A percentile compares a stretch with the other conserved stretches of the same genome.
phyloP scores from a whole-genome alignment of 2,329 filamentous ascomycete genomes.

The Penicillium sp. region DNA sequence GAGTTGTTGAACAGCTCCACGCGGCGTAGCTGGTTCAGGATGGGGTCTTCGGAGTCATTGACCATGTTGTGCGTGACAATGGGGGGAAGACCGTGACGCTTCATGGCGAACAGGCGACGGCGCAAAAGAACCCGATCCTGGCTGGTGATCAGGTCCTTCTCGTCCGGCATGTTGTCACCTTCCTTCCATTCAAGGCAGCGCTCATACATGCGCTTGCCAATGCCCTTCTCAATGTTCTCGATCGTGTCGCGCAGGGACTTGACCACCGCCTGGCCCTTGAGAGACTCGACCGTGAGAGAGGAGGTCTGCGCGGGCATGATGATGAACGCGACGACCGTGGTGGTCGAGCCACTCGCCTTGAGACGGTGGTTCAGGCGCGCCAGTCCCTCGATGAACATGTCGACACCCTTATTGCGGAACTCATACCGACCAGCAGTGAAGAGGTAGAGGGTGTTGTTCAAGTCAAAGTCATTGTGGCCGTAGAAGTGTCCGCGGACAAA shows the following conservation, averaged over 20 bases:
- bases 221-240: constrained; percentile 84
- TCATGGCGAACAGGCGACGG: constrained; percentile 92
- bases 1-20: constrained; percentile 97
- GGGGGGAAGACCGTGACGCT: constrained; percentile 79
- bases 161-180: constrained; percentile 85
- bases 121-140: constrained; percentile 90
- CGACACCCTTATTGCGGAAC: constrained; percentile 96
- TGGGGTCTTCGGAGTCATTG: constrained; percentile 87
- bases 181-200: constrained; percentile 93
- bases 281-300: constrained; percentile 86
- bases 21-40: constrained; percentile 89
- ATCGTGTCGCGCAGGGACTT: constrained; percentile 93
- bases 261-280: constrained; percentile 95
- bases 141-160: constrained; percentile 89
- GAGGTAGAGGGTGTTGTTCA: constrained; percentile 94
- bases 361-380: constrained; percentile 90
- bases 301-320: constrained; percentile 98
- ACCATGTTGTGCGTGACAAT: constrained; percentile 99
- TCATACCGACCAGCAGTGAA: constrained; percentile 97
- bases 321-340: constrained; percentile 92
- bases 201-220: constrained; percentile 91
- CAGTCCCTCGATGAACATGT: constrained; percentile 98
- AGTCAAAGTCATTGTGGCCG: constrained; percentile 93
- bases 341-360: constrained; percentile 78
- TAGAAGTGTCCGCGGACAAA: constrained; percentile 98